These are phyloP conservation scores for Rutstroemia sp. DNA, from an alignment of 2,329 filamentous ascomycete genomes.

Conservation along the genomic window DNA sequence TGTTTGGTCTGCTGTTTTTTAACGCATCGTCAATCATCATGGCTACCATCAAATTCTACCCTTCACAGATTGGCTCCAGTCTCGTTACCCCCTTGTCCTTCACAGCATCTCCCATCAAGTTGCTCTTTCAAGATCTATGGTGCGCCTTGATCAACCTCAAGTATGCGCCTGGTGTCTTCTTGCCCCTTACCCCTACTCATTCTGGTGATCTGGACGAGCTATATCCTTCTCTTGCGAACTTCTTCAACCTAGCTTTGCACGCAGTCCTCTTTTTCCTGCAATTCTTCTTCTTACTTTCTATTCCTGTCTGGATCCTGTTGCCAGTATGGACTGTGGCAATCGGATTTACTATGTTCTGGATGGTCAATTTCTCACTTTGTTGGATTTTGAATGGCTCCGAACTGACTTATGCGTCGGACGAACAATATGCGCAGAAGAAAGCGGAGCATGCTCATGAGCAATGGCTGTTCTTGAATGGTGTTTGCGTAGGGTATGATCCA, in stretches of 20 bases:
- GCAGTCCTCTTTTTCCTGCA: conserved; percentile 52
- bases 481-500: conserved; percentile 49
- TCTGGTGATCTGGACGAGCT: conserved; percentile 47
- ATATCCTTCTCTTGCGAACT: conserved; percentile 48
- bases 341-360: conserved; percentile 38
- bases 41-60: conserved; percentile 45
- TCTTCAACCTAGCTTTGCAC: conserved; percentile 51
- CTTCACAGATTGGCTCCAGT: conserved; percentile 46
- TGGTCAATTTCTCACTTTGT: conserved; percentile 44
- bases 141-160: conserved; percentile 20
- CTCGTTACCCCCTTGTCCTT: conserved; percentile 7
- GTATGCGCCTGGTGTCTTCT: conserved; percentile 29
- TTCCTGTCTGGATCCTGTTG: conserved; percentile 44
- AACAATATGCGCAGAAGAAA: conserved; percentile 42
- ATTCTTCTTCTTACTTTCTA: conserved; percentile 47
- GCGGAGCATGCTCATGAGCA: conserved; percentile 51
- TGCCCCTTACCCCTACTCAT: background rate
- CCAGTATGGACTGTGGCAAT: conserved; percentile 41
- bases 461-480: conserved; percentile 77
- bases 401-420: conserved; percentile 43
- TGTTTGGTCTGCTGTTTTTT: too few relatives aligned
- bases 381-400: conserved; percentile 44
- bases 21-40: background rate
- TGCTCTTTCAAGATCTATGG: conserved; percentile 7
- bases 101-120: conserved; percentile 13